Evolutionary conservation across 2,329 filamentous ascomycete species (phyloP), one percentile per base, ranked within the genome.

Genomic region (Diaporthe ampelina): DNA sequence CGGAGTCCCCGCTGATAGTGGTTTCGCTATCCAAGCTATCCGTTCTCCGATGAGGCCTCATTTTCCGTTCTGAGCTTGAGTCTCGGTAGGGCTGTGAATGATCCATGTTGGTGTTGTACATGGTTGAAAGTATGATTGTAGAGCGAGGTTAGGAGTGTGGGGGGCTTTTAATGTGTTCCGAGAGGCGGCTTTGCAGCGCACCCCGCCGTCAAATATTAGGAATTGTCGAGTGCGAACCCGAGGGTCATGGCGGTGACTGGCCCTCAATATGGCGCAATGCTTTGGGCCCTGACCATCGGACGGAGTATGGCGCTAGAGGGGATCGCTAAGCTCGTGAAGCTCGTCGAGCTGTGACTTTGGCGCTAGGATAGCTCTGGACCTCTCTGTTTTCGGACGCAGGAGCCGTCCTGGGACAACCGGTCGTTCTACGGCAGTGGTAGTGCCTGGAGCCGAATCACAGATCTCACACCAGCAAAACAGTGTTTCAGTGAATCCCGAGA

Each of bases 11-110:
- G 10, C 26, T 54, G 26, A 72, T 26, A 15, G 68, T 74, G 21
- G 65, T 68, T n/a, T 72, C 72, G 29, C 74, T 75, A n/a, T 58
- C 65, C 67, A 68, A 63, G 21, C 72, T 76, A 9, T 32, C 56
- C 7, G 70, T 65, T 37, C 72, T 72, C 10, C 40, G 45, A 29
- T 54, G 69, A n/a, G 29, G 37, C 59, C n/a, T 35, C 48, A 26
- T 21, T 10, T 32, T 71, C 19, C 24, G 65, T 35, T 50, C 54
- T 24, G 54, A 32, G 17, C 40, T 43, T 21, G 43, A n/a, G 37
- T 56, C 37, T 2, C 13, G 24, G 9, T 45, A 59, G 29, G 58
- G 43, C 21, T 48, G 58, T 56, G 24, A 40, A 17, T 52, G 21
- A 3, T 43, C 48, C 52, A 61, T 37, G 21, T 48, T 48, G 24